phyloP scores from a whole-genome alignment of 805 yeast species.

The Starmerella vitae region DNA sequence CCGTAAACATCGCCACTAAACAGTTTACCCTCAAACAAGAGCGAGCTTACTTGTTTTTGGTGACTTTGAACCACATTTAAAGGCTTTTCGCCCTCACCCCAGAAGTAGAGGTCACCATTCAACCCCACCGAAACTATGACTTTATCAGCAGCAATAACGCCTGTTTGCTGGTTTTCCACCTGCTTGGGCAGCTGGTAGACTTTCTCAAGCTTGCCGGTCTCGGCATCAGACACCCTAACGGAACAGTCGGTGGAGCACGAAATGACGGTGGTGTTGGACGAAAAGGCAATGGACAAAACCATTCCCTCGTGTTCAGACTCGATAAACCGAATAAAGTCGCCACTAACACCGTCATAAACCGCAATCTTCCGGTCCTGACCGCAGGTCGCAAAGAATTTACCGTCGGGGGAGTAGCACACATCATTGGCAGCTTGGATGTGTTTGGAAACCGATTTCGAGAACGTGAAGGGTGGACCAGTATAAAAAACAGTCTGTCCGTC shows the following conservation, averaged over 20 bases:
- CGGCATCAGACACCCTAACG: conserved; percentile 51
- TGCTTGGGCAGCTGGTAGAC: conserved; percentile 39
- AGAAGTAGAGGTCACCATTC: conserved; percentile 58
- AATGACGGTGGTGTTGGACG: conserved; percentile 41
- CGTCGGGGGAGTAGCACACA: conserved; percentile 71
- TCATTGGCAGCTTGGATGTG: conserved; percentile 72
- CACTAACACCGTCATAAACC: conserved; percentile 76
- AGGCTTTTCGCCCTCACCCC: conserved; percentile 31
- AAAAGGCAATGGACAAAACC: conserved; percentile 66
- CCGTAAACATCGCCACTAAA: conserved; percentile 79
- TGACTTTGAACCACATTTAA: conserved; percentile 50
- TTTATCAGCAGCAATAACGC: conserved; percentile 53
- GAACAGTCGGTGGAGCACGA: conserved; percentile 77
- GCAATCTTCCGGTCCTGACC: conserved; percentile 73
- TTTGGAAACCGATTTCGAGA: conserved; percentile 53
- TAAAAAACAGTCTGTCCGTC: conserved; percentile 74
- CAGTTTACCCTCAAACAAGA: conserved; percentile 25
- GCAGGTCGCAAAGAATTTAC: conserved; percentile 58
- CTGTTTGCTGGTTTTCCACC: conserved; percentile 61
- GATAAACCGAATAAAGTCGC: conserved; percentile 49
- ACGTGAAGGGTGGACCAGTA: conserved; percentile 91
- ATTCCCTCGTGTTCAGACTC: conserved; percentile 55
- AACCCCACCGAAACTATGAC: conserved; percentile 46
- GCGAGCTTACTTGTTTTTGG: conserved; percentile 64
- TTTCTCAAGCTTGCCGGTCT: conserved; percentile 32